Conservation (phyloP, 2,329 filamentous ascomycete genomes). For the Cytospora mali region DNA sequence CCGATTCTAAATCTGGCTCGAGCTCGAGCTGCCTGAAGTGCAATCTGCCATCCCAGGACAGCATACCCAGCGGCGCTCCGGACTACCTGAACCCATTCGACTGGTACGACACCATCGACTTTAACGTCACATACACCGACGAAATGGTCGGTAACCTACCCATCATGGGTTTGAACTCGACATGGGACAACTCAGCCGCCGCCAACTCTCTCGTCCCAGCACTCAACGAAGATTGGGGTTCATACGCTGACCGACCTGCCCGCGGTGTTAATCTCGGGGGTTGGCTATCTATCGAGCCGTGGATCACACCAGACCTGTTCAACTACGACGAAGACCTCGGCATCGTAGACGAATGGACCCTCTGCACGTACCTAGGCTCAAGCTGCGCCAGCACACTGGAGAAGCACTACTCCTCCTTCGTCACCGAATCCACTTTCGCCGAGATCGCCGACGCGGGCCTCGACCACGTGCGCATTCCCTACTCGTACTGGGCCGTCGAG, state of each 20-base stretch:
- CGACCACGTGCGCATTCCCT: constrained; percentile 96
- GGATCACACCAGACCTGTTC: constrained; percentile 94
- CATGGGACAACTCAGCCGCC: constrained; percentile 80
- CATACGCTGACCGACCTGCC: constrained; percentile 77
- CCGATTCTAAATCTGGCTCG: constrained; percentile 31
- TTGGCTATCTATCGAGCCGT: constrained; percentile 92
- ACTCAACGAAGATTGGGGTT: constrained; percentile 72
- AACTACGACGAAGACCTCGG: constrained; percentile 62
- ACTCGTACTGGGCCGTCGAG: constrained; percentile 90
- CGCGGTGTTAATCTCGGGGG: constrained; percentile 91
- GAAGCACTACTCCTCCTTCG: constrained; percentile 86
- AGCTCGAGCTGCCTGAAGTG: constrained; percentile 41
- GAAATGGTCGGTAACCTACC: constrained; percentile 83
- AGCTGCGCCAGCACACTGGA: constrained; percentile 73
- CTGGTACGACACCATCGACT: constrained; percentile 87
- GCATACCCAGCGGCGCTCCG: constrained; percentile 66
- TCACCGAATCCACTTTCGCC: constrained; percentile 80
- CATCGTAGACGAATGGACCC: constrained; percentile 86
- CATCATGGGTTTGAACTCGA: constrained; percentile 82
- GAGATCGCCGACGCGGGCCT: constrained; percentile 86
- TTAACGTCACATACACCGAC: constrained; percentile 93
- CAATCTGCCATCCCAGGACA: constrained; percentile 53
- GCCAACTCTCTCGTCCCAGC: constrained; percentile 81
- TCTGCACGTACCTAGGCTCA: constrained; percentile 70
- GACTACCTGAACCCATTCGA: constrained; percentile 85